Evolutionary conservation across 345 rosid genomes (phyloP).

Genomic region (Theobroma cacao): DNA sequence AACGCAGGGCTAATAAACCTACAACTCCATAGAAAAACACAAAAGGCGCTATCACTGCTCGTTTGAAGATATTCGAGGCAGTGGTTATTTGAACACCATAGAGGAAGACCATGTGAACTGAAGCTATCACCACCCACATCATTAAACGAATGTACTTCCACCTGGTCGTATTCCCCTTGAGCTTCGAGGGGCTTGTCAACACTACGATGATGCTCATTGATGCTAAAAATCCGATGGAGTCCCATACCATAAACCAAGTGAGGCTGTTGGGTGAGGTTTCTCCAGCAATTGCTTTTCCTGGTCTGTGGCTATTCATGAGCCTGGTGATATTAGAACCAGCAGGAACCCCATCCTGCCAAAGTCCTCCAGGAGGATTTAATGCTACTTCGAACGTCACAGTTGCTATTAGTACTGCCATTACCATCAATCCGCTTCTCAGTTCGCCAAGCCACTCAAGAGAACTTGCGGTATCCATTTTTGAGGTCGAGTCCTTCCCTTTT

Average conservation of each 20-base stretch:
- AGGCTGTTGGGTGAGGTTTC: neutral
- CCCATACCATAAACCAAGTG: constrained; percentile 18
- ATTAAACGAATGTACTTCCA: constrained; percentile 9
- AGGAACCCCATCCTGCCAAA: constrained; percentile 3
- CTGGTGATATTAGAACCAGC: neutral
- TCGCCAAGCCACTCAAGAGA: neutral
- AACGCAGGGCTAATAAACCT: constrained; percentile 1
- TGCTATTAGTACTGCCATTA: constrained; percentile 11
- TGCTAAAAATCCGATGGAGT: constrained; percentile 11
- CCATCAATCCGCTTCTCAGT: constrained; percentile 2
- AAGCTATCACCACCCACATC: constrained; percentile 13
- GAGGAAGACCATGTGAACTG: constrained; percentile 19
- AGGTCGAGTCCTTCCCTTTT: neutral
- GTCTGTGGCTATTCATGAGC: neutral
- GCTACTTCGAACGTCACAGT: constrained; percentile 18
- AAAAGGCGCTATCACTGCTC: constrained; percentile 14
- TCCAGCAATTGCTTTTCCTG: constrained; percentile 6
- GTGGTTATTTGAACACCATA: constrained; percentile 4
- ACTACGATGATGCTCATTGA: constrained; percentile 8
- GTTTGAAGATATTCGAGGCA: neutral
- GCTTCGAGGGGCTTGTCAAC: neutral
- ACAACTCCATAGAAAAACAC: constrained; percentile 2
- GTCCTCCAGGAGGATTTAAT: constrained; percentile 1
- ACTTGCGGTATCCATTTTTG: neutral
- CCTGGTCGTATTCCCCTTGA: neutral